Conservation (phyloP, 257 asterid genomes). For the Nicotiana obtusifolia region DNA sequence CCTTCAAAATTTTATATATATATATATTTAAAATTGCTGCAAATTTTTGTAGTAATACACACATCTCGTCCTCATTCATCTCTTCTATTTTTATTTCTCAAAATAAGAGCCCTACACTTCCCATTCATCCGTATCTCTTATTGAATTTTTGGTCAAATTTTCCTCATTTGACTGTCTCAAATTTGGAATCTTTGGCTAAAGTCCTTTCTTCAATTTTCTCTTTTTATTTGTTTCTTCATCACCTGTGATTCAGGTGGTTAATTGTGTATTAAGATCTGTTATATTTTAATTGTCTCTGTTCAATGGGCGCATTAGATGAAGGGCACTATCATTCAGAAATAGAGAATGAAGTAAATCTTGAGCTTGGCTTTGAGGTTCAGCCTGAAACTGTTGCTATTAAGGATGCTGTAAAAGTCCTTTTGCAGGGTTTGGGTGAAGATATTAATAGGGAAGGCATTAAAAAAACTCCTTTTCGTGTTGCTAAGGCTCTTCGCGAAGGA, state of each 20-base stretch:
- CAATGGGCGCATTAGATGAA: conserved; percentile 91
- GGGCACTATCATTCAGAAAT: conserved; percentile 48
- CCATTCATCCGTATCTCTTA: neutral
- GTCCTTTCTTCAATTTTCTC: conserved; percentile 7
- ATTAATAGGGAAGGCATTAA: conserved; percentile 73
- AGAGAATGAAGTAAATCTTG: conserved; percentile 56
- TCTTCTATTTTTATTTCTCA: neutral
- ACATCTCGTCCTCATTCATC: conserved; percentile 10
- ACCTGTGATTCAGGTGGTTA: conserved; percentile 12
- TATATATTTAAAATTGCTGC: neutral
- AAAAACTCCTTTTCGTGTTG: conserved; percentile 88
- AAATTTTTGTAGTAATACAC: conserved; percentile 27
- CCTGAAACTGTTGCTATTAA: conserved; percentile 53
- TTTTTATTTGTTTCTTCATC: neutral
- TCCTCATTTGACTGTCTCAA: conserved; percentile 27
- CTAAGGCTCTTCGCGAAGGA: conserved; percentile 81
- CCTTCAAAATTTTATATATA: neutral
- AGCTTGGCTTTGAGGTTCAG: conserved; percentile 47
- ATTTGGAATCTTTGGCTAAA: conserved; percentile 35
- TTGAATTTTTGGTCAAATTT: neutral
- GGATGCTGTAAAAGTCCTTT: conserved; percentile 76
- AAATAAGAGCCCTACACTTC: conserved; percentile 21
- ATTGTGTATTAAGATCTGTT: neutral
- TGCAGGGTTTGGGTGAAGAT: conserved; percentile 93
- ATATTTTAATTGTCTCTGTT: conserved; percentile 7